These are phyloP conservation scores for Forsythia viridissima DNA, from an alignment of 257 asterid species.

Conservation along the genomic window DNA sequence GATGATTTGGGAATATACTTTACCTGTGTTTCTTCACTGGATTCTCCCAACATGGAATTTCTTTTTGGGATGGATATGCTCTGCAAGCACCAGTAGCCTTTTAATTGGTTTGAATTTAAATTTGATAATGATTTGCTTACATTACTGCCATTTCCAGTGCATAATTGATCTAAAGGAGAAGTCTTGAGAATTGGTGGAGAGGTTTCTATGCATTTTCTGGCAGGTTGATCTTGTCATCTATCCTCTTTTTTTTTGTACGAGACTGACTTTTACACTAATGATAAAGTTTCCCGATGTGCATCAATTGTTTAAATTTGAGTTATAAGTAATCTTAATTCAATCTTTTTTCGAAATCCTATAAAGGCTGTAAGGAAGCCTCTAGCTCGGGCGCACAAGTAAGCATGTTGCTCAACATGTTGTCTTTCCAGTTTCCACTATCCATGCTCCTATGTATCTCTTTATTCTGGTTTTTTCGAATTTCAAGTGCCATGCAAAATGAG, in stretches of 20 bases:
- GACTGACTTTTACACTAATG: conserved; percentile 5
- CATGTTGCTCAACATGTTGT: conserved; percentile 35
- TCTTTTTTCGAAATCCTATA: conserved; percentile 44
- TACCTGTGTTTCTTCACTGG: conserved; percentile 93
- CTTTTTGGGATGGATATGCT: conserved; percentile 98
- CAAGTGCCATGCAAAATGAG: neutral
- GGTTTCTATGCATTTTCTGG: conserved; percentile 88
- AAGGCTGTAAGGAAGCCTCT: conserved; percentile 61
- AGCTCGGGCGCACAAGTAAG: conserved; percentile 55
- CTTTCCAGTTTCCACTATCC: neutral
- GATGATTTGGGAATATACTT: conserved; percentile 67
- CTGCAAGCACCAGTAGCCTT: conserved; percentile 87
- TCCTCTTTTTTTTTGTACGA: conserved; percentile 3
- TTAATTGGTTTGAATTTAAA: conserved; percentile 16
- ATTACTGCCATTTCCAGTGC: conserved; percentile 57
- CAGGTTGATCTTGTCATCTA: conserved; percentile 45
- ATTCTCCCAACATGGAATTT: conserved; percentile 96
- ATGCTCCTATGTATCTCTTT: neutral
- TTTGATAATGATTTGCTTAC: conserved; percentile 18
- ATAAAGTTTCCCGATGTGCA: conserved; percentile 3
- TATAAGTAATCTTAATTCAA: conserved; percentile 1
- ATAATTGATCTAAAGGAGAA: conserved; percentile 90
- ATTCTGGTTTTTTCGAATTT: neutral
- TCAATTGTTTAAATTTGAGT: conserved; percentile 17
- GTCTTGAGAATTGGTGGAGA: conserved; percentile 97